These are phyloP conservation scores for Fusarium globosum DNA, from an alignment of 2,329 filamentous ascomycete species.

Conservation along the genomic window DNA sequence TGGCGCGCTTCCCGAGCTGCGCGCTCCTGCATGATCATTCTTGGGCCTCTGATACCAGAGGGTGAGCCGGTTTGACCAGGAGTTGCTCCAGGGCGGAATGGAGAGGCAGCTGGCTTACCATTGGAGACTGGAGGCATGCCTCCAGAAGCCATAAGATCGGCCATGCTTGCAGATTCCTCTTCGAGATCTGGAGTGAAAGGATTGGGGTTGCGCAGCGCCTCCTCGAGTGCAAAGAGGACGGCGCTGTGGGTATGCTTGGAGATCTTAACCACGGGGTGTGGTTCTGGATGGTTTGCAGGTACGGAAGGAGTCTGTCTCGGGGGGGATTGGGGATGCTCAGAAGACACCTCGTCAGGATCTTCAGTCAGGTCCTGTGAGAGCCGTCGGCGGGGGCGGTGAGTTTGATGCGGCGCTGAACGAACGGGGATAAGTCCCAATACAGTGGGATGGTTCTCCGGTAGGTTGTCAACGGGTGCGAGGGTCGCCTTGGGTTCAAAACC, in stretches of 20 bases:
- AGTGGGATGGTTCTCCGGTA: constrained; percentile 41
- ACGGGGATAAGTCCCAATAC: constrained; percentile 48
- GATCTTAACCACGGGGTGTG: constrained; percentile 69
- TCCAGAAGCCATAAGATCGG: constrained; percentile 75
- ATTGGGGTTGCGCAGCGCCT: constrained; percentile 84
- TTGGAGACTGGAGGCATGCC: constrained; percentile 65
- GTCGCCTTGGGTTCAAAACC: constrained; percentile 58
- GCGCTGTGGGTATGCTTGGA: constrained; percentile 88
- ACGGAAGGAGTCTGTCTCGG: constrained; percentile 44
- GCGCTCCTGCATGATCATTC: constrained; percentile 91
- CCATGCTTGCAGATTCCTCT: constrained; percentile 94
- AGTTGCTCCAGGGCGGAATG: constrained; percentile 59
- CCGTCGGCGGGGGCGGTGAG: constrained; percentile 47
- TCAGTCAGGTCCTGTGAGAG: constrained; percentile 63
- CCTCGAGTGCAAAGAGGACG: constrained; percentile 91
- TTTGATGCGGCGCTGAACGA: constrained; percentile 54
- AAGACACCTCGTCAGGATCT: constrained; percentile 55
- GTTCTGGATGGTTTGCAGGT: constrained; percentile 50
- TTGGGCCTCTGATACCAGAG: constrained; percentile 81
- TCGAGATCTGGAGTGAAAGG: constrained; percentile 84
- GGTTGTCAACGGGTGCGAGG: constrained; percentile 33
- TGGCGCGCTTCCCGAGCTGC: constrained; percentile 79
- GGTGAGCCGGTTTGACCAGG: constrained; percentile 66
- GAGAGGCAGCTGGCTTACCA: constrained; percentile 61
- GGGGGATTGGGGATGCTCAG: constrained; percentile 45